A percentile compares a stretch with the other conserved stretches of the same genome.
Evolutionary conservation across 1,284 basidiomycete genomes (phyloP).

Genomic region (Ustilago shanxiensis): DNA sequence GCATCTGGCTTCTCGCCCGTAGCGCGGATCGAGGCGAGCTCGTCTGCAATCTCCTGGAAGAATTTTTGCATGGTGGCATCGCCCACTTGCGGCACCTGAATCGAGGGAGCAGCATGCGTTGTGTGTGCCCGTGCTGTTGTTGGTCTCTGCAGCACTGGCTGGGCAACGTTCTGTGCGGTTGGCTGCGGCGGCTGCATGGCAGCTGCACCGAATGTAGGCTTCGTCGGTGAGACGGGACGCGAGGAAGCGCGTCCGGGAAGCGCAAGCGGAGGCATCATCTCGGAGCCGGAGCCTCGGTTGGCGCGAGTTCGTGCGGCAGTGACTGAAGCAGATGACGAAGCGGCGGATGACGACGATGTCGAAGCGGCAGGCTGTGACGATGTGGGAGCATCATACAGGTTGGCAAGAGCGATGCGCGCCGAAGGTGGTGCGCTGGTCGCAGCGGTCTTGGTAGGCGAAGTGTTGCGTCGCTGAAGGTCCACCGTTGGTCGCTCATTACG

Average conservation of each 20-base stretch:
- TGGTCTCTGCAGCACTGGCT: conserved; percentile 27
- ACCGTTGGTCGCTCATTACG: conserved; percentile 28
- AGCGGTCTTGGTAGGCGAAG: conserved; percentile 41
- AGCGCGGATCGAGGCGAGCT: conserved; percentile 77
- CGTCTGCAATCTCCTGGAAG: conserved; percentile 84
- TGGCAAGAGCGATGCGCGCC: conserved; percentile 34
- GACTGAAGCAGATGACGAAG: conserved; percentile 17
- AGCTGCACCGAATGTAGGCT: conserved; percentile 33
- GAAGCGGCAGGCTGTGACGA: conserved; percentile 21
- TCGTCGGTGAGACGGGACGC: conserved; percentile 49
- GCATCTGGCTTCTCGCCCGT: conserved; percentile 68
- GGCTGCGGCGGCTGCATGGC: conserved; percentile 21
- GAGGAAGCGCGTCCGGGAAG: conserved; percentile 48
- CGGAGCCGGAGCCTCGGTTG: conserved; percentile 39
- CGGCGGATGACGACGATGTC: conserved; percentile 22
- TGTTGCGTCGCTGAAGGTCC: conserved; percentile 50
- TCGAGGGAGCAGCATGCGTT: conserved; percentile 55
- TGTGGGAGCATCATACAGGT: conserved; percentile 34
- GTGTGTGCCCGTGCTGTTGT: conserved; percentile 51
- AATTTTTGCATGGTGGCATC: conserved; percentile 82
- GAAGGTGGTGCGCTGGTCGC: conserved; percentile 30
- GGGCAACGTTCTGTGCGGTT: conserved; percentile 7
- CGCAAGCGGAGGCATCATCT: conserved; percentile 46
- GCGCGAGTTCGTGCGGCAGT: conserved; percentile 27
- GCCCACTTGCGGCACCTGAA: conserved; percentile 64